Evolutionary conservation across 2,329 filamentous ascomycete species (phyloP), one percentile per base, ranked within the genome.

Genomic region (Celoporthe dispersa): DNA sequence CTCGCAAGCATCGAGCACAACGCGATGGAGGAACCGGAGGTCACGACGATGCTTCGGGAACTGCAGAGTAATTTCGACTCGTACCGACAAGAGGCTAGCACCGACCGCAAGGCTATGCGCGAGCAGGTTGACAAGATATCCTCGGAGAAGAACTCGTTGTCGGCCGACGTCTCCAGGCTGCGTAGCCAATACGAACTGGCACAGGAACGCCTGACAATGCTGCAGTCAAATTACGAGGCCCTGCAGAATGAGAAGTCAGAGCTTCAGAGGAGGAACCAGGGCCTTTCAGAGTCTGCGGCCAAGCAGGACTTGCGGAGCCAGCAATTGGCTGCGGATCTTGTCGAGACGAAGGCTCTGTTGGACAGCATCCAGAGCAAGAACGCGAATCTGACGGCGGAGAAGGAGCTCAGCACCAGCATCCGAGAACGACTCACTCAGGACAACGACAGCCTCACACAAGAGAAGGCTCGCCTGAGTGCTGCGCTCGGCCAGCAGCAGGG

Each of bases 321-420:
- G 76, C 94, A 98, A 80, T 92, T 95, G 37, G 94, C 94, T 0
- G 95, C 98, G 80, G 95, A 99, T 75, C 86, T 98, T 7, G 90
- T 98, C 12, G 96, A 98, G 78, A 90, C 92, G 6, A 92, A 91
- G 78, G 92, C 92, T 41, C 82, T 95, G 66, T 85, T 92, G 3
- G 95, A 99, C 77, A 94, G 94, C 76, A 88, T 98, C 80, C 92
- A 94, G 66, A 94, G 94, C 73, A 96, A 99, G 78, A 94, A 91
- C 67, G 91, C 94, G 22, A 98, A 98, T 77, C 87, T 98, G 44
- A 97, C 97, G 79, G 94, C 95, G 0, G 95, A 98, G 80, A 97
- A 97, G 82, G 92, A 94, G 51, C 85, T 99, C 12, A 97, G 93
- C 92, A 97, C 96, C 82, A 93, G 92, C 68, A 97, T 98, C 44